Evolutionary conservation across 768 basidiomycete genomes (phyloP), one percentile per base, ranked within the genome.

Genomic region (Trametes cingulata): DNA sequence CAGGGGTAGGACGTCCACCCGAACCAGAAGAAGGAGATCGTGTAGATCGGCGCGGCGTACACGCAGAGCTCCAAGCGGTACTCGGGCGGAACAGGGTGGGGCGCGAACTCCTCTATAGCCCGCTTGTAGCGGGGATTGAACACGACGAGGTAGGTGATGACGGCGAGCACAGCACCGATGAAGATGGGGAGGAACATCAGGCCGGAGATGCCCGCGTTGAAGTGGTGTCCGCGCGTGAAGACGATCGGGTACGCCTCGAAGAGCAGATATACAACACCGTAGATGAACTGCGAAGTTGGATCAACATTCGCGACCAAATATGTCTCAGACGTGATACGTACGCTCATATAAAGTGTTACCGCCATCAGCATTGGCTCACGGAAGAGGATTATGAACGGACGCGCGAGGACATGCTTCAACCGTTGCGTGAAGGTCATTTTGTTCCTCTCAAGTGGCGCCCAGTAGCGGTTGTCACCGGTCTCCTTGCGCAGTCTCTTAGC

Each of bases 161-260:
- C 66, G 40, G 63, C 64, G 29, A 65, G 9, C n/a, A 55, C 37
- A 15, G 65, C 69, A 24, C 87, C 86, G 24, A 85, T 56, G 19
- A 80, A 78, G 17, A 88, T 72, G 1, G 85, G 85, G 42, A 88
- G 75, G 67, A 84, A 87, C 70, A 82, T 82, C 43, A 89, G 76
- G 9, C 87, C 84, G 24, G 79, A 76, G 24, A 81, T 72, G 29
- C 86, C 85, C 19, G 77, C 69, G 56, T 76, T 78, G 65, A 88
- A 82, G 48, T 77, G 66, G 55, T 87, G 84, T 1, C 79, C 82
- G 42, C 77, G 53, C 1, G 76, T 77, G 66, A 85, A 89, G 33
- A 88, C 82, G 52, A 87, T 78, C 0, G 87, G 87, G 66, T 84
- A 87, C 1, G 85, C 86, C 64, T 83, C 80, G 59, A 87, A 85